Base-by-base conservation (phyloP, 2,329 filamentous ascomycete genomes). In the Xylariaceae sp. region DNA sequence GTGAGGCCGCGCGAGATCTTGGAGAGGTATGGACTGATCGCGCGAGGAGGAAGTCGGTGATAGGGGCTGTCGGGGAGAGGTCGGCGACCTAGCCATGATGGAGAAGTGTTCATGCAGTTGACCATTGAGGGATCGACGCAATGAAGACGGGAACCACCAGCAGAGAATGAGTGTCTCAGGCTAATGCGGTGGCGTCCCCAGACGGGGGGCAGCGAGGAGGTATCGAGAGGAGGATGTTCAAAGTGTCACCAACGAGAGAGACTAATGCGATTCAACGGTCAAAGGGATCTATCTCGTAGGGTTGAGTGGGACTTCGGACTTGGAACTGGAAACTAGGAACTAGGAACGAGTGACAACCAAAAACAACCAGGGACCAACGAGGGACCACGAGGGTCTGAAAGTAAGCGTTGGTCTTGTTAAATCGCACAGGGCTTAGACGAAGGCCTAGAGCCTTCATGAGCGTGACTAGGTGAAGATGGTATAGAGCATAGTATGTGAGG, bases 11-110 rank as follows among this genome's bases (percentile, higher is more conserved):
- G 62, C 63, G 53, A 89, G 77, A 67, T 87, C 83, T 73, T 86
- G 86, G 60, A 93, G 78, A 61, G 88, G 88, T 75, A 94, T 92
- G 63, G 87, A 87, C 69, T 82, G 82, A 61, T 79, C 76, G 59
- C 69, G 66, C 44, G 74, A 71, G 51, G 76, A 74, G 34, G 80
- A 77, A 63, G 75, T 74, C 65, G 77, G 75, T 62, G 77, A 74
- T 60, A 77, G 74, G 54, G 76, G 60, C 48, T 73, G 66, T 77
- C 77, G 69, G 55, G 77, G 75, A 67, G 78, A 77, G 56, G 66
- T 67, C 55, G 70, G 62, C 57, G 66, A 65, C 64, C 73, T 71
- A 51, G 66, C 67, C 72, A 72, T 73, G 59, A 59, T 74, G 79
- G 76, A 78, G 80, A 82, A 59, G 60, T 71, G 65, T 37, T 70